Evolutionary conservation across 1,284 basidiomycete genomes (phyloP).

Genomic region (Abortiporus biennis): DNA sequence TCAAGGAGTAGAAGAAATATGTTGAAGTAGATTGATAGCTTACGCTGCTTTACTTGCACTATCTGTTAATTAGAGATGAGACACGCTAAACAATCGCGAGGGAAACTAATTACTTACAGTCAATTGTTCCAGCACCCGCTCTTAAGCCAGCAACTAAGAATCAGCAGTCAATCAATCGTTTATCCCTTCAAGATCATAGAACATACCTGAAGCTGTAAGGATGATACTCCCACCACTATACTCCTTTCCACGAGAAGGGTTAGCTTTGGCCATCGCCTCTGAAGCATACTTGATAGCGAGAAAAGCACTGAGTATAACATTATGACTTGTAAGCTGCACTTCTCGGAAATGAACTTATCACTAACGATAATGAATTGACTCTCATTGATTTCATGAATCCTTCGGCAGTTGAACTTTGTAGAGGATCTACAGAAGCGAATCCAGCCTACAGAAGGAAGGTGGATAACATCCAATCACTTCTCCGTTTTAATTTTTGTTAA

Average conservation of each 20-base stretch:
- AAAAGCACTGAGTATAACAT: slow-evolving; percentile 59
- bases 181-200: too few species aligned
- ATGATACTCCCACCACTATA: slow-evolving; percentile 79
- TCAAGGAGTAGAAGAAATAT: neutral
- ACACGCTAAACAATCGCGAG: slow-evolving; percentile 2
- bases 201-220: slow-evolving; percentile 79
- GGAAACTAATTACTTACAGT: slow-evolving; percentile 51
- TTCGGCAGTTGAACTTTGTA: slow-evolving; percentile 58
- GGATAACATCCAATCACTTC: too few species aligned
- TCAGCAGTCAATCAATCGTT: neutral
- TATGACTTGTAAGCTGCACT: too few species aligned
- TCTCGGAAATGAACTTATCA: too few species aligned
- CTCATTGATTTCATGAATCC: slow-evolving; percentile 74
- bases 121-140: slow-evolving; percentile 80
- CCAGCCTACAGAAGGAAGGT: slow-evolving; percentile 73
- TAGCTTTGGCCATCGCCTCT: slow-evolving; percentile 69
- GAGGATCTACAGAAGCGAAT: slow-evolving; percentile 37
- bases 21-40: slow-evolving; percentile 22
- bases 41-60: slow-evolving; percentile 90
- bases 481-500: too few species aligned
- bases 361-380: slow-evolving; percentile 80
- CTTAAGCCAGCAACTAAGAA: slow-evolving; percentile 76
- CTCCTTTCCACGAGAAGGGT: slow-evolving; percentile 60
- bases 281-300: slow-evolving; percentile 88
- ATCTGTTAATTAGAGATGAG: slow-evolving; percentile 38